Evolutionary conservation across 768 basidiomycete genomes (phyloP).

Genomic region (Tulasnella sp.): DNA sequence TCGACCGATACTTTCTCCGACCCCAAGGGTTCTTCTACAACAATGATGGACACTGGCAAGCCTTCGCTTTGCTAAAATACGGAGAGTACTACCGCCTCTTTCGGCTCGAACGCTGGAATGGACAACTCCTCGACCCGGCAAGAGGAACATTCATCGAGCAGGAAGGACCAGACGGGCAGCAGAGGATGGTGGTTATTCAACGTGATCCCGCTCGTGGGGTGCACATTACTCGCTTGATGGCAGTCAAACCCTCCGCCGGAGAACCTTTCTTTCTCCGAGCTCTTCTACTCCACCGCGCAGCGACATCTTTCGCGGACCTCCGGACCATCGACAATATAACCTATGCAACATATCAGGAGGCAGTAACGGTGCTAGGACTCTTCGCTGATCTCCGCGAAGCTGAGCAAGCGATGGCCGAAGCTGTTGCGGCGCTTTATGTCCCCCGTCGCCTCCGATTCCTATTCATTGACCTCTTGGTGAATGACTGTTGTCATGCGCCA

Average conservation of each 20-base stretch:
- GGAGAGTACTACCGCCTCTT: background rate
- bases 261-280: constrained; percentile 33
- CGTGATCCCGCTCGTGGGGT: background rate
- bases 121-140: background rate
- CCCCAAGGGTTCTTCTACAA: background rate
- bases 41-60: background rate
- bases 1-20: background rate
- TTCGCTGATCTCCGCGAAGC: constrained; percentile 28
- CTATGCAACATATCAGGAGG: constrained; percentile 26
- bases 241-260: constrained; percentile 27
- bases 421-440: constrained; percentile 29
- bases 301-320: constrained; percentile 26
- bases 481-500: constrained; percentile 25
- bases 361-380: constrained; percentile 26
- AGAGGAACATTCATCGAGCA: background rate
- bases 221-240: constrained; percentile 7
- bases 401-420: constrained; percentile 33
- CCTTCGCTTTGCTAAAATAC: background rate
- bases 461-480: constrained; percentile 36
- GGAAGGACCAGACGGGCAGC: background rate
- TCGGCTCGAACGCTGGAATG: background rate
- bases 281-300: constrained; percentile 27
- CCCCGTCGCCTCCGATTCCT: constrained; percentile 36
- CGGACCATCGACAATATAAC: constrained; percentile 24
- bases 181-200: constrained; percentile 7